These are phyloP conservation scores for Picea sitchensis DNA, from an alignment of 75 land plant genomes.

Conservation along the genomic window DNA sequence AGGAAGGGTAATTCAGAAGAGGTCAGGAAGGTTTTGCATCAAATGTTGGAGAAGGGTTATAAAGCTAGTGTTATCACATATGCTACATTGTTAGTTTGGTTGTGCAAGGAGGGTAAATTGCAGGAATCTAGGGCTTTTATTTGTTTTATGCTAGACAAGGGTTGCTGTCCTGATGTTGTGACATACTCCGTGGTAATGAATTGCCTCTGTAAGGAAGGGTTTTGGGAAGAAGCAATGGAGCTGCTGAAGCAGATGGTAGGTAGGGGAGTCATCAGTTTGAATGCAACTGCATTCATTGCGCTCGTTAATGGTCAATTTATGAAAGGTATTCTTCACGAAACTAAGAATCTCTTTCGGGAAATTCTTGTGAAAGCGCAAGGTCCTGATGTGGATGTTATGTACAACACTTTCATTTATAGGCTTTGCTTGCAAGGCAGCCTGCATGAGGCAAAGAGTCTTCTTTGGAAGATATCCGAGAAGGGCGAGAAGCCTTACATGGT, in stretches of 20 bases:
- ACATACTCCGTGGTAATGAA: slow-evolving; percentile 13
- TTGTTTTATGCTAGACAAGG: neutral
- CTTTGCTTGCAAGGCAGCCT: slow-evolving; percentile 4
- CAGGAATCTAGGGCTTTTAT: slow-evolving; percentile 9
- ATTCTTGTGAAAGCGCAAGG: neutral
- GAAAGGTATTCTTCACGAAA: neutral
- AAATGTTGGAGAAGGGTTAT: slow-evolving; percentile 9
- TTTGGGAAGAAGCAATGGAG: slow-evolving; percentile 9
- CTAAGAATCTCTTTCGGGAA: neutral
- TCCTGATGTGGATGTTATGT: slow-evolving; percentile 1
- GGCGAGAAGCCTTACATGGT: slow-evolving; percentile 3
- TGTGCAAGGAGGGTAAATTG: slow-evolving; percentile 13
- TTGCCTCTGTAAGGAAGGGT: slow-evolving; percentile 12
- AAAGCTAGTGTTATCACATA: slow-evolving; percentile 8
- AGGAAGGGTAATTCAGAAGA: slow-evolving; percentile 12
- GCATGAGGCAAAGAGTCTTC: slow-evolving; percentile 10
- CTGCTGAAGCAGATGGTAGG: slow-evolving; percentile 12
- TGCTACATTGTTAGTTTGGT: slow-evolving; percentile 9
- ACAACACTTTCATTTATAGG: neutral
- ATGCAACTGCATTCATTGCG: slow-evolving; percentile 14
- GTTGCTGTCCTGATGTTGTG: slow-evolving; percentile 10
- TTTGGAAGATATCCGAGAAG: slow-evolving; percentile 10
- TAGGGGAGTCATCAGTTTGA: slow-evolving; percentile 10
- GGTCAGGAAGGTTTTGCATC: slow-evolving; percentile 10
- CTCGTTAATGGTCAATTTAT: slow-evolving; percentile 20